Evolutionary conservation across 345 rosid genomes (phyloP), one percentile per base, ranked within the genome.

Genomic region (Clausena lansium): DNA sequence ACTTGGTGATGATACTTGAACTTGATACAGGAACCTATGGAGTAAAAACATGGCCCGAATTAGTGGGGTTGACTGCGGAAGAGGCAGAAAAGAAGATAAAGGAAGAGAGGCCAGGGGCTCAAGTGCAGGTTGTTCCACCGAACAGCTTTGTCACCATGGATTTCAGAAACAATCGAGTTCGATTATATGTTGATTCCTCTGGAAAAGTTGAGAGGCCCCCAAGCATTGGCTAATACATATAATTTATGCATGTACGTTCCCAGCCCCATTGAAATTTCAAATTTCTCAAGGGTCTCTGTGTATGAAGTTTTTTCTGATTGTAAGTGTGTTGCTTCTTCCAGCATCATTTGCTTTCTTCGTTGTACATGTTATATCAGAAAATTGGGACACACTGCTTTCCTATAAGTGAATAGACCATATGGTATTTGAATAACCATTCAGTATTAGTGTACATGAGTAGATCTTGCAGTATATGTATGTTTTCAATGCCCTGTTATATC

Each of bases 51-150:
- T 90, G 94, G 89, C 91, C 90, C 0, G 92, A 87, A 78, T 69
- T 88, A 54, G 88, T 87, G 15, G 94, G 90, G 11, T 61, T 83
- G 25, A 75, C 77, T 9, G 84, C 83, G 0, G 88, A 83, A 15
- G 92, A 83, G 84, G 89, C 88, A 6, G 86, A 87, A 71, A 80
- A 73, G 68, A 89, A 85, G 79, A 81, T 89, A 36, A 89, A 87
- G 70, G 84, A 89, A 76, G 87, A 86, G 15, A 80, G 73, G 70
- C 80, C 82, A 20, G 78, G 80, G 11, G 84, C 80, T 55, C 55
- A 62, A 57, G 64, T 89, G 47, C 86, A 87, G 36, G 86, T 84
- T 41, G 81, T 89, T 74, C 87, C 32, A 17, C 83, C 88, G 6
- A 35, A 32, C 69, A 62, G 39, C 85, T 73, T 75, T 39, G 76